Base-by-base conservation (phyloP, 441 rosid genomes). In the Populus hybrid region DNA sequence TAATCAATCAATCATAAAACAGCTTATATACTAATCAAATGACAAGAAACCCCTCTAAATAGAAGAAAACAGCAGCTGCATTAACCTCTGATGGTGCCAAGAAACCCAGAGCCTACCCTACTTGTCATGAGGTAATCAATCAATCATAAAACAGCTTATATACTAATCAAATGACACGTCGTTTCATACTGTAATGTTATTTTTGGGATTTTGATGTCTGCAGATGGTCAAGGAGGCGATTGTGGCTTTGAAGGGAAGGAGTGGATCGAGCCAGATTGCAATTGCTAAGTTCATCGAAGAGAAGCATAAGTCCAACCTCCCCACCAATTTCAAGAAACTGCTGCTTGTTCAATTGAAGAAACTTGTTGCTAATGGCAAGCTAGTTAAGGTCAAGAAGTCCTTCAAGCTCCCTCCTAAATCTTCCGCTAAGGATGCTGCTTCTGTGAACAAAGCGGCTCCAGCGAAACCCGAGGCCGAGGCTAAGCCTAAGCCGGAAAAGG, bases 61-160 rank as follows among this genome's bases (percentile, higher is more conserved):
- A 77, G 1, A 75, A 75, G 80, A 76, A 69, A 30, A 11, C 78
- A 36, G 36, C 65, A 32, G 19, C 70, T 3, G 38, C 68, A 3
- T 9, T 11, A 11, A 42, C 68, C 26, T 23, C 32, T 64, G 23
- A 78, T 1, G 76, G 64, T 5, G 40, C 82, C 5, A 82, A 68
- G 79, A 82, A 82, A 4, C 50, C 77, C 38, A 64, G 82, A 35
- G 74, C 83, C 19, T 75, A 82, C 30, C 89, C 24, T 4, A 28
- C 30, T 28, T 28, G 2, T 30, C 32, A 30, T 30, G 32, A 30
- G 32, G 32, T 30, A 30, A 30, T 3, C 32, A 30, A 3, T 30
- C 32, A 30, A 30, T 30, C 32, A 30, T 30, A 3, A 30, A 30
- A 30, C 40, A 36, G 9, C 7, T 36, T 7, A 36, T 9, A 4